Conservation (phyloP, 257 asterid genomes). For the Nicotiana paniculata region DNA sequence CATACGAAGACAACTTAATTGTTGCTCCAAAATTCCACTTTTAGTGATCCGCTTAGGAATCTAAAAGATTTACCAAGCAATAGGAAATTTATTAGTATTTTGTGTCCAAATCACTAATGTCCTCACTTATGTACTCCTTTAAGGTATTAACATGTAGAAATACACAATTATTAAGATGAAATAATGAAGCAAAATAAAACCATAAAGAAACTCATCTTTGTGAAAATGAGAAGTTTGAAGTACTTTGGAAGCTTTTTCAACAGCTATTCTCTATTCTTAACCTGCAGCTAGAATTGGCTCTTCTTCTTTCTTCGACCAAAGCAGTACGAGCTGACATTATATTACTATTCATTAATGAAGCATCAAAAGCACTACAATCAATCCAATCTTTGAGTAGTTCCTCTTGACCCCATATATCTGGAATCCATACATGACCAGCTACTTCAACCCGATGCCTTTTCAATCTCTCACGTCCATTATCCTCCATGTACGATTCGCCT, state of each 20-base stretch:
- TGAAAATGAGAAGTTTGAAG: background rate
- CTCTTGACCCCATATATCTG: constrained; percentile 91
- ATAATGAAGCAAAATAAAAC: background rate
- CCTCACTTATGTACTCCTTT: background rate
- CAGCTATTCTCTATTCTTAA: constrained; percentile 36
- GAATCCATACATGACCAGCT: constrained; percentile 87
- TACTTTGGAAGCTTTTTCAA: background rate
- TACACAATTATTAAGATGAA: background rate
- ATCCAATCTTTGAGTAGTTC: constrained; percentile 66
- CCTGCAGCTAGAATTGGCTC: constrained; percentile 14
- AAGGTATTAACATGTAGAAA: background rate
- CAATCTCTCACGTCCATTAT: constrained; percentile 59
- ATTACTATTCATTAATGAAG: constrained; percentile 34
- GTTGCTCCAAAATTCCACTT: no score
- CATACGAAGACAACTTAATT: no score
- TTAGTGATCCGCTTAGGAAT: no score
- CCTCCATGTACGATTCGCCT: constrained; percentile 5
- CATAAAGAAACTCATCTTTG: background rate
- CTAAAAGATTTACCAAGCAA: no score
- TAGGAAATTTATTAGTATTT: no score
- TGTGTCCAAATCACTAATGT: background rate
- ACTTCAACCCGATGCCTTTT: constrained; percentile 73
- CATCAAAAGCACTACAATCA: constrained; percentile 67
- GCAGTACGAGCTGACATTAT: constrained; percentile 67
- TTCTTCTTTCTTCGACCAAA: constrained; percentile 46